A percentile compares a stretch with the other conserved stretches of the same genome.
phyloP scores from a whole-genome alignment of 768 basidiomycete species.

The Leucosporidium creatinivorum region DNA sequence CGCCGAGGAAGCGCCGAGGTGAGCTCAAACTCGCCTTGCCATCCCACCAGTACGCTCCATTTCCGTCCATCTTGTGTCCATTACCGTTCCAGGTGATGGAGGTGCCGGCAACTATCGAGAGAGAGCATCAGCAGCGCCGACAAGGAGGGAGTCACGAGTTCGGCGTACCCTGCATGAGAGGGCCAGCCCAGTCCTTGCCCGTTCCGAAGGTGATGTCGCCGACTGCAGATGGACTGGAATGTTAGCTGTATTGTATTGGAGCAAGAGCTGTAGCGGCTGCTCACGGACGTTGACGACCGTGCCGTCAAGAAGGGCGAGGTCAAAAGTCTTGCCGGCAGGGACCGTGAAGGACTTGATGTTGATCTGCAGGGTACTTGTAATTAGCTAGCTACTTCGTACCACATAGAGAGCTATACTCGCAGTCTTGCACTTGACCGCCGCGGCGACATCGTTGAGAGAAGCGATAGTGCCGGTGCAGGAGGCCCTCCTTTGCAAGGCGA shows the following conservation, averaged over 20 bases:
- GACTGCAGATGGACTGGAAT: too few species aligned
- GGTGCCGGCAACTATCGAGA: not conserved
- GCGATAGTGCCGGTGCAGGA: too few species aligned
- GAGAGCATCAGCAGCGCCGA: not conserved
- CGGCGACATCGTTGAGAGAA: too few species aligned
- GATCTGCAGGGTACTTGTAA: not conserved
- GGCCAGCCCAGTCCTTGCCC: not conserved
- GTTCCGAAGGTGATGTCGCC: slow-evolving; percentile 9
- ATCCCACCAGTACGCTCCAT: slow-evolving; percentile 1
- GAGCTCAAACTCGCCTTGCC: not conserved
- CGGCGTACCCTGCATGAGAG: not conserved
- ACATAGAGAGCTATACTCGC: too few species aligned
- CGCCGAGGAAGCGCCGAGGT: not conserved
- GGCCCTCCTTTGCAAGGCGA: too few species aligned
- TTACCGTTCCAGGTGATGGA: not conserved
- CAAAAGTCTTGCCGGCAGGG: slow-evolving; percentile 3
- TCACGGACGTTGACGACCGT: not conserved
- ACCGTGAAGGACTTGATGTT: slow-evolving; percentile 4
- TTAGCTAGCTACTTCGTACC: too few species aligned
- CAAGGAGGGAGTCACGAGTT: too few species aligned
- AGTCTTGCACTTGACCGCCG: too few species aligned
- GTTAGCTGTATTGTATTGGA: too few species aligned
- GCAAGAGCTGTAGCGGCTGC: too few species aligned
- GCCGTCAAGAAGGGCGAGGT: not conserved
- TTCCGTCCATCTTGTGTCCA: not conserved